A percentile compares a stretch with the other conserved stretches of the same genome.
Evolutionary conservation across 1,284 basidiomycete species (phyloP).

Genomic region (Trametes hirsuta): DNA sequence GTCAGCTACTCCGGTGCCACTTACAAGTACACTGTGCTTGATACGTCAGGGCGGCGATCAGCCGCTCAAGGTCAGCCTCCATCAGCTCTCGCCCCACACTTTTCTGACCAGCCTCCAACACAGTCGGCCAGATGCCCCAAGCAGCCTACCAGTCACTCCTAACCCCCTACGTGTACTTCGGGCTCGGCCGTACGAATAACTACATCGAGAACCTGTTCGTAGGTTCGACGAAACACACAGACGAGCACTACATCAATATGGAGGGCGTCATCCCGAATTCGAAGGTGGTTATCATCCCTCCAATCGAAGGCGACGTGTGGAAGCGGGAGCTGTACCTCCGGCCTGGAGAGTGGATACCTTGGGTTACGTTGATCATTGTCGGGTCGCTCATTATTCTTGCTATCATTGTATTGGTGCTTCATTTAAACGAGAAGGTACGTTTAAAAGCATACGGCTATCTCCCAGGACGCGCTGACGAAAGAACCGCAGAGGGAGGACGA

Average conservation of each 20-base stretch:
- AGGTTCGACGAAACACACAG: conserved; percentile 78
- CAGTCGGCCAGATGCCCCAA: conserved; percentile 92
- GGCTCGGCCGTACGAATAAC: conserved; percentile 98
- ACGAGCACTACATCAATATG: conserved; percentile 82
- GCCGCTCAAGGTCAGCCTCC: conserved; percentile 78
- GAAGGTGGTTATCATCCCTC: conserved; percentile 93
- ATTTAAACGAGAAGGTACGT: conserved; percentile 88
- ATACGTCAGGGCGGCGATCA: conserved; percentile 87
- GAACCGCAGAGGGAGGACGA: conserved; percentile 84
- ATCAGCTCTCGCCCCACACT: not conserved
- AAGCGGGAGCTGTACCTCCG: conserved; percentile 89
- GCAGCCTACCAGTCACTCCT: conserved; percentile 88
- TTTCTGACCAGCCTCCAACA: conserved; percentile 4
- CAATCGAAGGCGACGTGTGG: conserved; percentile 67
- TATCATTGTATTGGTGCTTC: conserved; percentile 84
- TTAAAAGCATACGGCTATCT: not conserved
- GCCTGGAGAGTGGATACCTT: conserved; percentile 97
- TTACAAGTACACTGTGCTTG: conserved; percentile 97
- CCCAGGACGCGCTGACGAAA: not conserved
- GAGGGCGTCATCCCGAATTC: conserved; percentile 98
- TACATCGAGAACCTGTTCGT: conserved; percentile 98
- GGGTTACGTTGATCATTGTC: conserved; percentile 89
- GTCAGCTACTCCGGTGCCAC: conserved; percentile 94
- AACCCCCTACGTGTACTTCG: conserved; percentile 95
- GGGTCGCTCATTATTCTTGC: conserved; percentile 77